phyloP scores from a whole-genome alignment of 2,329 filamentous ascomycete genomes.

The Beauveria bassiana region DNA sequence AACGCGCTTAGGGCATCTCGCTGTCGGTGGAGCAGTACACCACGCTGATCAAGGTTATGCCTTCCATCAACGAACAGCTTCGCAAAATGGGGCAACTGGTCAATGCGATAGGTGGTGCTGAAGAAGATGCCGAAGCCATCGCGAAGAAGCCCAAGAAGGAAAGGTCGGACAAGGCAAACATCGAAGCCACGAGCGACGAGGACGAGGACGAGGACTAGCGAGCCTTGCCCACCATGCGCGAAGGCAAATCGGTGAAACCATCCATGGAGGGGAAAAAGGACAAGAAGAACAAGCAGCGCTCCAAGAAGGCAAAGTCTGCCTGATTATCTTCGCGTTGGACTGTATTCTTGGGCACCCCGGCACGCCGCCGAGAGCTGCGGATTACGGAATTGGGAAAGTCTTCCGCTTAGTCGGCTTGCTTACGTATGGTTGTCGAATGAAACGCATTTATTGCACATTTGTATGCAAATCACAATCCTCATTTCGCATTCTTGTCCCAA shows the following conservation, averaged over 20 bases:
- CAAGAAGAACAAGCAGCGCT: neutral
- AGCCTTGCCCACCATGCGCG: neutral
- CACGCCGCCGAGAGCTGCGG: neutral
- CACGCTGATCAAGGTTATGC: slow-evolving; percentile 46
- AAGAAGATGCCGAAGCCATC: slow-evolving; percentile 23
- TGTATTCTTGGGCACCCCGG: neutral
- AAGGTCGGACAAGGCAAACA: slow-evolving; percentile 47
- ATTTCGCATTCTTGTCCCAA: neutral
- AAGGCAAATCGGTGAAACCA: neutral
- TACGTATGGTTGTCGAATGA: neutral
- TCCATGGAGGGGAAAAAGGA: neutral
- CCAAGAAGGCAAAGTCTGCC: neutral
- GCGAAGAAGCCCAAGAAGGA: slow-evolving; percentile 26
- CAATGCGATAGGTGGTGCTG: slow-evolving; percentile 26
- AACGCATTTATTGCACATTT: neutral
- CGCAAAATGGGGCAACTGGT: slow-evolving; percentile 38
- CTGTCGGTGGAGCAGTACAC: slow-evolving; percentile 57
- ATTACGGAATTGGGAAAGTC: neutral
- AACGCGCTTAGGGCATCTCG: slow-evolving; percentile 52
- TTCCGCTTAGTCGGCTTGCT: neutral
- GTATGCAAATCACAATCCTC: neutral
- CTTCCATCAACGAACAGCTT: slow-evolving; percentile 51
- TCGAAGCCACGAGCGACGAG: slow-evolving; percentile 57
- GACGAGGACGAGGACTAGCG: slow-evolving; percentile 44
- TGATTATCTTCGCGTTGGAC: neutral